These are phyloP conservation scores for Wickerhamiella lipophila DNA, from an alignment of 805 yeast species.

Conservation along the genomic window DNA sequence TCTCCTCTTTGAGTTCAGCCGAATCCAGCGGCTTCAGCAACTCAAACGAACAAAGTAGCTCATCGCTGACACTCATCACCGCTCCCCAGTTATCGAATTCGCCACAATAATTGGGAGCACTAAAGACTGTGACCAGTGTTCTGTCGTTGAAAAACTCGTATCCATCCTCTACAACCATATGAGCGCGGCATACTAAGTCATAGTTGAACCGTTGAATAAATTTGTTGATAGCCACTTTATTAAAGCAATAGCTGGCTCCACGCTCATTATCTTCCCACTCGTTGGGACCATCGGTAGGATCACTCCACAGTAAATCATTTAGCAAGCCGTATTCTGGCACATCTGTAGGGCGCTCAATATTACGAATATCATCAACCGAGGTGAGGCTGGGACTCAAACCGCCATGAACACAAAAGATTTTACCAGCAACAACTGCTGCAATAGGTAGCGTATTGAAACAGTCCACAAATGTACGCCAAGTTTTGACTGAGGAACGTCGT, in stretches of 20 bases:
- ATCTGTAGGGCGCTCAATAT: conserved; percentile 69
- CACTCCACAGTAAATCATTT: conserved; percentile 72
- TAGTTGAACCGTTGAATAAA: conserved; percentile 62
- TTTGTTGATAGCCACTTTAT: conserved; percentile 67
- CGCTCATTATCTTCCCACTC: conserved; percentile 86
- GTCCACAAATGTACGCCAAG: conserved; percentile 89
- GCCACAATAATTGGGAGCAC: conserved; percentile 72
- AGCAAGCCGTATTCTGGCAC: conserved; percentile 73
- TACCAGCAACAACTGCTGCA: conserved; percentile 90
- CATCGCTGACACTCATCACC: conserved; percentile 92
- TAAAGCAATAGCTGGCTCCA: conserved; percentile 71
- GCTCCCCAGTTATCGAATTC: conserved; percentile 94
- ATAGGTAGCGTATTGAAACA: conserved; percentile 91
- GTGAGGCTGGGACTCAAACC: conserved; percentile 67
- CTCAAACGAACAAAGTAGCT: conserved; percentile 83
- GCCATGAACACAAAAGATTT: conserved; percentile 85
- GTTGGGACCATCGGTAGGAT: conserved; percentile 68
- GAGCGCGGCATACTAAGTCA: conserved; percentile 74
- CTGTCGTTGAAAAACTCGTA: conserved; percentile 65
- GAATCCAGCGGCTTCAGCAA: conserved; percentile 87
- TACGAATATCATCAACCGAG: conserved; percentile 60
- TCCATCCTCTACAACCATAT: conserved; percentile 78
- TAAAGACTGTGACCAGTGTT: conserved; percentile 57
- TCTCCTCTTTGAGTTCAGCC: conserved; percentile 82
- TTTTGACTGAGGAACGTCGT: conserved; percentile 78